These are phyloP conservation scores for Boeremia lycopersici DNA, from an alignment of 2,329 filamentous ascomycete species.

Conservation along the genomic window DNA sequence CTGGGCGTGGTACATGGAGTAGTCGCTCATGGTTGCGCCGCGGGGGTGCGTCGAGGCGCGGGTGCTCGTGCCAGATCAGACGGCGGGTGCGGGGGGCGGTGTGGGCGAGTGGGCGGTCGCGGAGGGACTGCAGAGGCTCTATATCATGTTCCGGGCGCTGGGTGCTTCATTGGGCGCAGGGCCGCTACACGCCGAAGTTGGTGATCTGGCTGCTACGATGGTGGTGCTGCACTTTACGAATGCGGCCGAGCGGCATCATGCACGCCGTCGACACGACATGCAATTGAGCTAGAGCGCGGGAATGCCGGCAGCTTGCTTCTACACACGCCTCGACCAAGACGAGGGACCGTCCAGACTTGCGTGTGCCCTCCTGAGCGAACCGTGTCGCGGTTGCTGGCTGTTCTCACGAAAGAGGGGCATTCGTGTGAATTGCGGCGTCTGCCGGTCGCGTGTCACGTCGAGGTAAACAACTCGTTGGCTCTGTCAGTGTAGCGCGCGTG, in stretches of 20 bases:
- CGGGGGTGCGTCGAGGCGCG: constrained; percentile 25
- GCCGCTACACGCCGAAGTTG: constrained; percentile 26
- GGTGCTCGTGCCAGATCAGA: constrained; percentile 1
- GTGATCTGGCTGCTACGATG: constrained; percentile 41
- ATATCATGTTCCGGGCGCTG: constrained; percentile 30
- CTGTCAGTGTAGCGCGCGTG: too few species aligned
- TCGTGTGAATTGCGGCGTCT: constrained; percentile 22
- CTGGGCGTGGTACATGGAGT: constrained; percentile 45
- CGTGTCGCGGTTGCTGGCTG: background rate
- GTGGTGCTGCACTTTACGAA: constrained; percentile 30
- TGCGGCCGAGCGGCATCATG: constrained; percentile 9
- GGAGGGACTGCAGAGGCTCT: constrained; percentile 20
- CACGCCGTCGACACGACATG: background rate
- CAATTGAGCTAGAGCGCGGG: background rate
- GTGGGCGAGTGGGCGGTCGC: constrained; percentile 17
- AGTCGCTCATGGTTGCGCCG: constrained; percentile 46
- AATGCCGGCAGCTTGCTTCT: too few species aligned
- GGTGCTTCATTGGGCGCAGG: constrained; percentile 14
- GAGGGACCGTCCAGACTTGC: too few species aligned
- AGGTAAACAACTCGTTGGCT: too few species aligned
- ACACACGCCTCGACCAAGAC: too few species aligned
- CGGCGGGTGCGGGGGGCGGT: constrained; percentile 17
- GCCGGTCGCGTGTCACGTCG: constrained; percentile 10
- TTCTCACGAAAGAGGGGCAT: constrained; percentile 5
- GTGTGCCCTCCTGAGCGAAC: too few species aligned